phyloP scores from a whole-genome alignment of 2,329 filamentous ascomycete species.

The Calonectria ilicicola region DNA sequence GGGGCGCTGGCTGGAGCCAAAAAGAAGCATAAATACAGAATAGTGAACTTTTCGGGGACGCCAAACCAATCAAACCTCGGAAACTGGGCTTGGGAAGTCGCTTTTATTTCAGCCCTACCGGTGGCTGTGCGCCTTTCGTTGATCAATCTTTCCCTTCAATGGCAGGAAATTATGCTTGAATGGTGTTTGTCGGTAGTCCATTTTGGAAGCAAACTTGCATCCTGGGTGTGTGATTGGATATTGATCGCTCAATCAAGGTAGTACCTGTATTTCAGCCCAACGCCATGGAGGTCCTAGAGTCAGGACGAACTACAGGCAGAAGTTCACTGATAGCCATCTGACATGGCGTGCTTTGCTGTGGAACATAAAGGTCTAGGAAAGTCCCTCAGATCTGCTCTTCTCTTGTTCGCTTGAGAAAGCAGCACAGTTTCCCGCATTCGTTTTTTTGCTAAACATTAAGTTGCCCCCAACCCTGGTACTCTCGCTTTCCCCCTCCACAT shows the following conservation, averaged over 20 bases:
- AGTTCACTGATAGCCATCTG: not conserved
- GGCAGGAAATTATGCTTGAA: not conserved
- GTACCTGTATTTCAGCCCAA: not conserved
- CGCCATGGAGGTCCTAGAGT: not conserved
- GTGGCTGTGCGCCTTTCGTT: not conserved
- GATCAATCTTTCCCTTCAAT: not conserved
- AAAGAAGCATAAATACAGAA: not conserved
- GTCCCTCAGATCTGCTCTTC: not conserved
- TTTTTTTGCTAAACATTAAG: not conserved
- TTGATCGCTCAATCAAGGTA: not conserved
- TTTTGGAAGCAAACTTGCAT: not conserved
- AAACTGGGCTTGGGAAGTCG: not conserved
- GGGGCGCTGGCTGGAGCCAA: not conserved
- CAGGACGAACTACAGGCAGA: not conserved
- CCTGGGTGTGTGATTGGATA: not conserved
- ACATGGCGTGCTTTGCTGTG: too few relatives aligned
- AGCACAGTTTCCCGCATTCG: not conserved
- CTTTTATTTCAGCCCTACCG: not conserved
- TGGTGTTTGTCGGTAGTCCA: not conserved
- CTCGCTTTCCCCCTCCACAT: not conserved
- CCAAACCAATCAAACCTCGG: not conserved
- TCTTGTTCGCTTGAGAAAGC: not conserved
- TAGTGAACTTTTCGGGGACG: not conserved
- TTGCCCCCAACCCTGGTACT: not conserved
- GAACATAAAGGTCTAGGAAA: not conserved